Percentiles rank a stretch among this genome's conserved stretches.
phyloP scores from a whole-genome alignment of 2,329 filamentous ascomycete species.

The Didymosphaeria variabile region DNA sequence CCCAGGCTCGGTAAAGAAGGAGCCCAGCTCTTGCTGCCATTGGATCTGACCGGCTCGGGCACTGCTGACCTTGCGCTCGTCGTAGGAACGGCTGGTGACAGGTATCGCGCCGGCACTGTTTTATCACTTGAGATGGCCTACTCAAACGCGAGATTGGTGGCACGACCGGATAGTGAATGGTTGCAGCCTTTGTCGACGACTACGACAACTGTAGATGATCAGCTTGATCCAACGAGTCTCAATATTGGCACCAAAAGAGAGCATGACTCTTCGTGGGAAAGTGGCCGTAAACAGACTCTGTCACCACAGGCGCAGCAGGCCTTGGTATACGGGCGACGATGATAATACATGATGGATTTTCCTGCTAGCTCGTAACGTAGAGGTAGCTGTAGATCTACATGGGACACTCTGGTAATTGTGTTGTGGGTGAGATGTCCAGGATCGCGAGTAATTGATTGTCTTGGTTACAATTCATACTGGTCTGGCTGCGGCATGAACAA shows the following conservation, averaged over 20 bases:
- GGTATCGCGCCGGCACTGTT: neutral
- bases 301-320: too few relatives aligned
- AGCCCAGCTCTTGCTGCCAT: neutral
- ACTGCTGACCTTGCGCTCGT: neutral
- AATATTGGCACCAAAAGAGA: neutral
- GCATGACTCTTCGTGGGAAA: neutral
- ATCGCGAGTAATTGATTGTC: too few relatives aligned
- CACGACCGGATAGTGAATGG: neutral
- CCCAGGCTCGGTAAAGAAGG: neutral
- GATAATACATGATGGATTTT: too few relatives aligned
- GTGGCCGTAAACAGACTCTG: neutral
- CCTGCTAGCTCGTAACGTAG: too few relatives aligned
- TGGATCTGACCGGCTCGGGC: neutral
- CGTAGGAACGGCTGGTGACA: neutral
- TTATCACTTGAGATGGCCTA: neutral
- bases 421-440: too few relatives aligned
- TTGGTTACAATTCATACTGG: too few relatives aligned
- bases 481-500: too few relatives aligned
- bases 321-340: neutral
- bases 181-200: neutral
- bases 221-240: neutral
- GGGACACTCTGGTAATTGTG: neutral
- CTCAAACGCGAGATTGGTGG: neutral
- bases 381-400: neutral
- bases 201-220: neutral